Base-by-base conservation (phyloP, 192 early-diverging fungal genomes). In the Rhizophagus prolifer region DNA sequence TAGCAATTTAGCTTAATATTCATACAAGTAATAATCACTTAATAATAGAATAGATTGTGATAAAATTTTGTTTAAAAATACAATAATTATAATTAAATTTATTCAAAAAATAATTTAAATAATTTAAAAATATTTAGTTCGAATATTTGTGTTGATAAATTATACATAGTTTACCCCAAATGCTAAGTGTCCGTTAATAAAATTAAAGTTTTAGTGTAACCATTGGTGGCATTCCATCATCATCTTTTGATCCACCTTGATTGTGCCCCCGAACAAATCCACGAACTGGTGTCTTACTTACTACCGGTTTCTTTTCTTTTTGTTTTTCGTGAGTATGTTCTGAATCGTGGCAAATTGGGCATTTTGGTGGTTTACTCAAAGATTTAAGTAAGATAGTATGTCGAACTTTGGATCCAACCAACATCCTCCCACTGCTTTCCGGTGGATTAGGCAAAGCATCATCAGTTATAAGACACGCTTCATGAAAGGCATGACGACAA, bases 401-500 rank as follows among this genome's bases (percentile, higher is more conserved):
- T 34, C 86, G 85, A 2, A 86, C 82, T 77, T 90, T 90, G 34
- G 81, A 75, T 6, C 81, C 70, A 36, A 86, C 61, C 21, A 74
- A 59, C 54, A 31, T 9, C 36, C 74, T 36, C 58, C 78, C 60
- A 71, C 78, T 68, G 72, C 72, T 72, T 26, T 76, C 25, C 63
- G 78, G 75, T 13, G 69, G 13, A 23, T 74, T 76, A 19, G 77
- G 76, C 3, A 90, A 83, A 30, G 26, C 72, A 4, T 88, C 87
- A 4, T 88, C 82, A 19, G 84, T 83, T 50, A 94, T 79, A n/a
- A 98, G 80, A 71, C 97, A 99, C 14, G 81, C 70, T 76, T 94
- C 92, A 74, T 99, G 97, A 78, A 89, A 97, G 2, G 88, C 86
- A 79, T 99, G 96, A 72, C 91, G 86, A 72, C 97, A 99, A 82